These are phyloP conservation scores for Purpureocillium lavendulum DNA, from an alignment of 2,329 filamentous ascomycete species.

Conservation along the genomic window DNA sequence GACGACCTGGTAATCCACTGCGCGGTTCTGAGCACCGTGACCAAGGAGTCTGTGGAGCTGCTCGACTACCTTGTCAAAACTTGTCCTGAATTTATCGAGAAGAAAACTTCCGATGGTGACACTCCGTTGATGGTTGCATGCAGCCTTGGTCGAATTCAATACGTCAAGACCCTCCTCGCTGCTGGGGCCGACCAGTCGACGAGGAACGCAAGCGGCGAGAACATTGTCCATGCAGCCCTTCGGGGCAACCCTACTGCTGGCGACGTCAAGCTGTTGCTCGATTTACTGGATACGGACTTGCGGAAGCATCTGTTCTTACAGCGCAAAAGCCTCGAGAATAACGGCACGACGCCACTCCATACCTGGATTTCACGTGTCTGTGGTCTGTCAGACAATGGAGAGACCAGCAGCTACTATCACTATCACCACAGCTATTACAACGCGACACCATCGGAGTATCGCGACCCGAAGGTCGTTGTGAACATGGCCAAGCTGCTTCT, in stretches of 20 bases:
- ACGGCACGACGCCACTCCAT: slow-evolving; percentile 56
- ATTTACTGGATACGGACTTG: slow-evolving; percentile 49
- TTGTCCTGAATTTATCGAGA: slow-evolving; percentile 53
- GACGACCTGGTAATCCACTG: slow-evolving; percentile 60
- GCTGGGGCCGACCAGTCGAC: slow-evolving; percentile 62
- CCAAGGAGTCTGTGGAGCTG: slow-evolving; percentile 37
- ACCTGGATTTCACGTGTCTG: slow-evolving; percentile 37
- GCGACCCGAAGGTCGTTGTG: slow-evolving; percentile 20
- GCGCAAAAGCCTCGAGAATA: slow-evolving; percentile 41
- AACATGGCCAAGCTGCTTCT: slow-evolving; percentile 41
- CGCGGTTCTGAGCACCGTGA: slow-evolving; percentile 41
- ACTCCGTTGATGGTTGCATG: slow-evolving; percentile 67
- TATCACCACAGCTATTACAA: slow-evolving; percentile 6
- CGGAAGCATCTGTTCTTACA: slow-evolving; percentile 50
- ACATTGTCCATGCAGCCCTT: slow-evolving; percentile 57
- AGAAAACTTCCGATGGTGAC: slow-evolving; percentile 46
- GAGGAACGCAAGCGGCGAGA: slow-evolving; percentile 53
- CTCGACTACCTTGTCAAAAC: slow-evolving; percentile 58
- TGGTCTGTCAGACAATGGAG: slow-evolving; percentile 6
- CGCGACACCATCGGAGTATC: slow-evolving; percentile 11
- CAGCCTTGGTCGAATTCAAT: slow-evolving; percentile 41
- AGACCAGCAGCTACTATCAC: slow-evolving; percentile 7
- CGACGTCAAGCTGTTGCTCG: slow-evolving; percentile 39
- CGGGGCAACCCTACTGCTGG: slow-evolving; percentile 19
- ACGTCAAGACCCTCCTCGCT: slow-evolving; percentile 53